A percentile compares a stretch with the other conserved stretches of the same genome.
These are phyloP conservation scores for Fusarium sambucinum DNA, from an alignment of 2,329 filamentous ascomycete species.

Conservation along the genomic window DNA sequence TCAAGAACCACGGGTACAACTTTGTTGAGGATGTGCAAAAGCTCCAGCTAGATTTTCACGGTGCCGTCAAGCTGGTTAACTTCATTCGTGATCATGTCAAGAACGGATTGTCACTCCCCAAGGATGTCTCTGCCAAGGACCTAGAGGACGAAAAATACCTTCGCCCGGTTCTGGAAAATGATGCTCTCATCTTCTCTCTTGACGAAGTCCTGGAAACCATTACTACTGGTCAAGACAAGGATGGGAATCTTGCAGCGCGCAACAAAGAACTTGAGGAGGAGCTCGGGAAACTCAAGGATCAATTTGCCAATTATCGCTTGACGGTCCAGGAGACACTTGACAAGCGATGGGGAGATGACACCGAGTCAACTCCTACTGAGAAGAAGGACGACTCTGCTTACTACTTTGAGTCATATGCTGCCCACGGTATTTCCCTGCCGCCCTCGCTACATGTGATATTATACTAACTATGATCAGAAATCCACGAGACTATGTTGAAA, in stretches of 20 bases:
- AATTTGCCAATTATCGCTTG: constrained; percentile 74
- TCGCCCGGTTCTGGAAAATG: constrained; percentile 87
- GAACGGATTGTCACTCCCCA: constrained; percentile 61
- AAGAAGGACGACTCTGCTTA: constrained; percentile 55
- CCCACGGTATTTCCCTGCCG: constrained; percentile 62
- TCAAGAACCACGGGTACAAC: constrained; percentile 74
- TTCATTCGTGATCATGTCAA: constrained; percentile 67
- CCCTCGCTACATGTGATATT: neutral
- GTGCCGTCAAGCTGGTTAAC: constrained; percentile 80
- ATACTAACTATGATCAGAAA: constrained; percentile 65
- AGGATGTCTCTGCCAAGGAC: constrained; percentile 69
- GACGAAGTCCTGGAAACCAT: constrained; percentile 73
- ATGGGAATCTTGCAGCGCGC: constrained; percentile 56
- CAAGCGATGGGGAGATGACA: constrained; percentile 71
- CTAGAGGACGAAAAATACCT: constrained; percentile 85
- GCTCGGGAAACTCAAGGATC: constrained; percentile 67
- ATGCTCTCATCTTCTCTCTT: constrained; percentile 87
- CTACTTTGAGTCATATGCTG: constrained; percentile 73
- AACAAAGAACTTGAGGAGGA: constrained; percentile 71
- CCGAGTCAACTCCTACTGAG: constrained; percentile 53
- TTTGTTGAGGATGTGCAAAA: constrained; percentile 69
- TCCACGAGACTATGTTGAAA: constrained; percentile 96
- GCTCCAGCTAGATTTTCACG: constrained; percentile 77
- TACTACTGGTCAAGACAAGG: constrained; percentile 56
- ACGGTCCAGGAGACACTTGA: constrained; percentile 76